Conservation (phyloP, 2,329 filamentous ascomycete species). For the Calycina herbarum region DNA sequence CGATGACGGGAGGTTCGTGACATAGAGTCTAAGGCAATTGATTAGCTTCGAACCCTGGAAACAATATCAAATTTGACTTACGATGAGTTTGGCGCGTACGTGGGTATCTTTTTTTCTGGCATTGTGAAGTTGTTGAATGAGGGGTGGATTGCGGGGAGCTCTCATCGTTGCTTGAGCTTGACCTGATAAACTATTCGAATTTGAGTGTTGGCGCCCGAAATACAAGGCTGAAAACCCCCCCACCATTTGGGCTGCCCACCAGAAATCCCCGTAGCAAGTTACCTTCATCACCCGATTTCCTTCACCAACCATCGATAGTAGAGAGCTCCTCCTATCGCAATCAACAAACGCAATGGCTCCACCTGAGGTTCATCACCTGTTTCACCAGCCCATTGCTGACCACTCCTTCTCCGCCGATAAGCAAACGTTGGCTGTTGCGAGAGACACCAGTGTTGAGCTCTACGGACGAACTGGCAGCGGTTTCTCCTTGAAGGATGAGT, state of each 20-base stretch:
- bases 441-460: conserved; percentile 87
- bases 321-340: conserved; percentile 93
- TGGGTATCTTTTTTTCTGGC: conserved; percentile 47
- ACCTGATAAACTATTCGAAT: not conserved
- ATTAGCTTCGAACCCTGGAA: not conserved
- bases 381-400: conserved; percentile 94
- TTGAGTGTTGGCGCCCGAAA: not conserved
- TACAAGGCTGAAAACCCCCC: not conserved
- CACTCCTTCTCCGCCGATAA: conserved; percentile 97
- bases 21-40: conserved; percentile 66
- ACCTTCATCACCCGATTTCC: not conserved
- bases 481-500: conserved; percentile 85
- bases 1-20: conserved; percentile 79
- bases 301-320: conserved; percentile 67
- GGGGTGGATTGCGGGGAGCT: conserved; percentile 8
- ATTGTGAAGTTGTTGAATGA: conserved; percentile 15
- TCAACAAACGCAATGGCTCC: conserved; percentile 62
- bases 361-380: conserved; percentile 93
- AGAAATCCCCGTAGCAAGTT: not conserved
- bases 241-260: not conserved
- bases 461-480: conserved; percentile 72
- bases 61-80: conserved; percentile 44
- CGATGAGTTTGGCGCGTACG: conserved; percentile 73
- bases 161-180: not conserved
- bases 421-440: conserved; percentile 83